Percentiles rank a stretch among this genome's conserved stretches.
Evolutionary conservation across 192 early-diverging fungal genomes (phyloP).

Genomic region (Pilobolus umbonatus): DNA sequence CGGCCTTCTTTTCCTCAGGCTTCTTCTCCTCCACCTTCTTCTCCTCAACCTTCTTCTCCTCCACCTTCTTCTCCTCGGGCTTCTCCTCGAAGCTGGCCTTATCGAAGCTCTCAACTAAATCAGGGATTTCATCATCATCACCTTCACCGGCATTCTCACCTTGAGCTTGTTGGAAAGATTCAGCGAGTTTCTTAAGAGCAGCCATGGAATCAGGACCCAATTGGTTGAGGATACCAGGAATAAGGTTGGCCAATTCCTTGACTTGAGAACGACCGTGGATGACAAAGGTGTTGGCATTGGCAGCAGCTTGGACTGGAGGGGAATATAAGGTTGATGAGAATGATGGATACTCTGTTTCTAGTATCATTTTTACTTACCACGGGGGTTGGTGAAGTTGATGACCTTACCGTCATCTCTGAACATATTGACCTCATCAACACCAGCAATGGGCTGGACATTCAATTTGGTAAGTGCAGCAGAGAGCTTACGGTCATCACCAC

Average conservation of each 20-base stretch:
- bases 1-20: too few species aligned
- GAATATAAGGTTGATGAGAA: too few species aligned
- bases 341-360: too few species aligned
- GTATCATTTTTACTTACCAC: conserved; percentile 49
- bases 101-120: conserved; percentile 77
- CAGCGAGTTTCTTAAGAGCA: conserved; percentile 81
- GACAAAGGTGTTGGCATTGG: conserved; percentile 90
- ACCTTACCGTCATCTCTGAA: conserved; percentile 92
- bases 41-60: too few species aligned
- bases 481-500: conserved; percentile 94
- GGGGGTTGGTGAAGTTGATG: conserved; percentile 85
- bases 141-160: conserved; percentile 45
- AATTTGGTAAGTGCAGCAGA: conserved; percentile 87
- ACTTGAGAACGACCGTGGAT: conserved; percentile 80
- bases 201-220: conserved; percentile 86
- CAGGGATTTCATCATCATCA: conserved; percentile 92
- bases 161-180: conserved; percentile 71
- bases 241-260: conserved; percentile 84
- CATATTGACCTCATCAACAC: conserved; percentile 98
- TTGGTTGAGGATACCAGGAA: conserved; percentile 76
- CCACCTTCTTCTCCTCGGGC: conserved; percentile 45
- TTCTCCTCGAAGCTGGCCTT: conserved; percentile 42
- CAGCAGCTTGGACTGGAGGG: conserved; percentile 78
- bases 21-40: too few species aligned
- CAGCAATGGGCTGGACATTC: conserved; percentile 76